Base-by-base conservation (phyloP, 1,284 basidiomycete genomes). In the Pseudozyma sp. region DNA sequence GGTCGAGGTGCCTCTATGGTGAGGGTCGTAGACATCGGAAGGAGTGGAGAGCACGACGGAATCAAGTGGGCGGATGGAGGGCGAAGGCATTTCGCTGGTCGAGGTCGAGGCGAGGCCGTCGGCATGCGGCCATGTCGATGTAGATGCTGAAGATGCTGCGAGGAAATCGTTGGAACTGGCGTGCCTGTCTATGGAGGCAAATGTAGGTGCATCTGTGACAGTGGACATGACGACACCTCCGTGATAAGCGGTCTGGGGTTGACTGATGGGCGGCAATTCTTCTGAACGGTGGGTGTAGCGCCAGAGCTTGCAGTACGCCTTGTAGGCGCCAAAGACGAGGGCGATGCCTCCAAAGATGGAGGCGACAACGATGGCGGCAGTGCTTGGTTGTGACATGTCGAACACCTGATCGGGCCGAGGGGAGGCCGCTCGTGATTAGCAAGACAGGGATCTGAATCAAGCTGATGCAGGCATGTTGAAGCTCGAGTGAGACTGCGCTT, bases 281-380 rank as follows among this genome's bases (percentile, higher is more conserved):
- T 60, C 53, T 35, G 61, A 39, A 6, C 54, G 53, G 31, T 68
- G 50, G 60, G 65, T 60, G 52, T 55, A 68, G 46, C 66, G 68
- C 74, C 69, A 74, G 11, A 69, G 30, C 43, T 77, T 78, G 50
- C 56, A 34, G 53, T 80, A 80, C 14, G 56, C 39, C 44, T 68
- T 68, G 61, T 79, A 81, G 9, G 64, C 48, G 7, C 74, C 63
- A 48, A 68, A 75, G 47, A 76, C 29, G 50, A 62, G 56, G 3
- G 69, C 72, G 14, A 76, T 43, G 40, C 65, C 75, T 35, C 66
- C 67, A 51, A 81, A 81, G 62, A 81, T 81, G 55, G 68, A 39
- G 47, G 62, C 79, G 6, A 81, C 77, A 19, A 47, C 65, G 34
- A 79, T 78, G 51, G 68, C 79, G 39, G 79, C 79, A 9, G 77